These are phyloP conservation scores for Fraxinus angustifolia DNA, from an alignment of 305 asterid genomes.

Conservation along the genomic window DNA sequence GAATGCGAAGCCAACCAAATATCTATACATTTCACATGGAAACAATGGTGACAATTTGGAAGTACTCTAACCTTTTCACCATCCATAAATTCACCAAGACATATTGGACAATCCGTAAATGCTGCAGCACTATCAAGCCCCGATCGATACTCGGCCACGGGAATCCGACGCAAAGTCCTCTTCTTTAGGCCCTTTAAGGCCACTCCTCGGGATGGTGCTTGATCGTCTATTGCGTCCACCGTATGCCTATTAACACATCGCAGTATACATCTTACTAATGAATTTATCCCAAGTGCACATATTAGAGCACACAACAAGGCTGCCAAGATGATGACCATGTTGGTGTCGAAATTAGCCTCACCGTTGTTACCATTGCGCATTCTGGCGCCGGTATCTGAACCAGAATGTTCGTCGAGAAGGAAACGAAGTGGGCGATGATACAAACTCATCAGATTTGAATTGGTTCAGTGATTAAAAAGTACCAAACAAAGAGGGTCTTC, in stretches of 20 bases:
- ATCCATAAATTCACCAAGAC: slow-evolving; percentile 61
- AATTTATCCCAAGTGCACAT: slow-evolving; percentile 66
- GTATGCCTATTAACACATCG: slow-evolving; percentile 36
- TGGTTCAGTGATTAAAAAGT: neutral
- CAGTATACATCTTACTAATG: slow-evolving; percentile 40
- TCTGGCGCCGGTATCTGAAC: slow-evolving; percentile 25
- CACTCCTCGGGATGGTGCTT: slow-evolving; percentile 5
- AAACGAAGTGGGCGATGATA: slow-evolving; percentile 43
- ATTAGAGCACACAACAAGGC: slow-evolving; percentile 63
- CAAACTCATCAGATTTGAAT: slow-evolving; percentile 30
- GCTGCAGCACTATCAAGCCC: slow-evolving; percentile 25
- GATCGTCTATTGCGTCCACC: slow-evolving; percentile 22
- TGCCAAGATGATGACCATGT: slow-evolving; percentile 69
- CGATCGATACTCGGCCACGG: slow-evolving; percentile 36
- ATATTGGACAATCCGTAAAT: slow-evolving; percentile 43
- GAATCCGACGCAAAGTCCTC: slow-evolving; percentile 33
- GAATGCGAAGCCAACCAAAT: slow-evolving; percentile 72
- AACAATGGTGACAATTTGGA: slow-evolving; percentile 67
- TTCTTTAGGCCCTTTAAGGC: slow-evolving; percentile 35
- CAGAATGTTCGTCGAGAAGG: slow-evolving; percentile 33
- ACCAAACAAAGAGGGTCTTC: neutral
- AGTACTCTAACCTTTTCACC: slow-evolving; percentile 73
- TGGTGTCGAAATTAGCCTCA: slow-evolving; percentile 55
- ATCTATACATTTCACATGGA: slow-evolving; percentile 69
- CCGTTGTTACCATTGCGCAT: slow-evolving; percentile 25